A percentile compares a stretch with the other conserved stretches of the same genome.
phyloP scores from a whole-genome alignment of 2,329 filamentous ascomycete species.

The Daldinia sp. region DNA sequence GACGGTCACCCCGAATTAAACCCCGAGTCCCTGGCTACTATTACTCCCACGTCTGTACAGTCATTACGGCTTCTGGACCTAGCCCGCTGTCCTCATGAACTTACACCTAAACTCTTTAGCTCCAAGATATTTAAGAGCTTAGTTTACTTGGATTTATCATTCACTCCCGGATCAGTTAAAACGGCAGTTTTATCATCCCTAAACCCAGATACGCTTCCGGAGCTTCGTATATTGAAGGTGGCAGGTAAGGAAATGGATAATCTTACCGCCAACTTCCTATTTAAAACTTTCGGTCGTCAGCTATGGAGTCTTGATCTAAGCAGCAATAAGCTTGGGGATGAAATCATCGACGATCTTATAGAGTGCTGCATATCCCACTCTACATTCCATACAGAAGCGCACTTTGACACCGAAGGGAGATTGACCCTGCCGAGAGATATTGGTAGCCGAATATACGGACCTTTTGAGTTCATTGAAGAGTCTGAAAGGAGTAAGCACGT shows the following conservation, averaged over 20 bases:
- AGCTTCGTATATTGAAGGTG: slow-evolving; percentile 62
- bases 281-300: slow-evolving; percentile 49
- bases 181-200: slow-evolving; percentile 48
- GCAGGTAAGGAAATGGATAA: slow-evolving; percentile 58
- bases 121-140: slow-evolving; percentile 50
- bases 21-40: slow-evolving; percentile 48
- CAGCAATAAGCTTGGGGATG: slow-evolving; percentile 61
- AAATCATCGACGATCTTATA: slow-evolving; percentile 47
- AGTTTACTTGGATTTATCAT: slow-evolving; percentile 63
- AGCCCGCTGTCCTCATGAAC: slow-evolving; percentile 50
- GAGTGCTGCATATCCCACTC: slow-evolving; percentile 46
- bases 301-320: slow-evolving; percentile 67
- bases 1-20: slow-evolving; percentile 58
- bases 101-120: slow-evolving; percentile 53
- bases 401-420: slow-evolving; percentile 57
- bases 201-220: slow-evolving; percentile 50
- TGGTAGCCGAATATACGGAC: slow-evolving; percentile 50
- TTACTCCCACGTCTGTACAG: slow-evolving; percentile 19
- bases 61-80: slow-evolving; percentile 57
- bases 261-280: slow-evolving; percentile 44
- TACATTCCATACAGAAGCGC: slow-evolving; percentile 48
- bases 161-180: slow-evolving; percentile 55
- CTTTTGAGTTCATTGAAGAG: slow-evolving; percentile 57
- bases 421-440: slow-evolving; percentile 44
- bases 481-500: slow-evolving; percentile 56